Conservation (phyloP, 768 basidiomycete species). For the Pisolithus tinctorius region DNA sequence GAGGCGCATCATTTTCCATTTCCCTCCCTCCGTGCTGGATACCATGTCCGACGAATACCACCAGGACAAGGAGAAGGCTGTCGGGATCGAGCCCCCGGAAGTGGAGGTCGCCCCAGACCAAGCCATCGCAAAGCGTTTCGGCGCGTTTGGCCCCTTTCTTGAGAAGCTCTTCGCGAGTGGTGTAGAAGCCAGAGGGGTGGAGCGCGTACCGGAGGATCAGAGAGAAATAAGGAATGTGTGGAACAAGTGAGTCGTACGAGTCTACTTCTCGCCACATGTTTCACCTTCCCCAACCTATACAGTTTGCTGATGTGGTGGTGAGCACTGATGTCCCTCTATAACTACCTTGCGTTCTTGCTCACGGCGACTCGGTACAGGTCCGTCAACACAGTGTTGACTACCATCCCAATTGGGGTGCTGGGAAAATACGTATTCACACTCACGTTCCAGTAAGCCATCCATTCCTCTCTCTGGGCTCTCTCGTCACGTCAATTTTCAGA, state of each 20-base stretch:
- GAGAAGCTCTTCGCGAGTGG: conserved; percentile 39
- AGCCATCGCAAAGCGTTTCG: conserved; percentile 25
- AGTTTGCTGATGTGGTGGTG: conserved; percentile 44
- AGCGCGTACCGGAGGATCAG: conserved; percentile 46
- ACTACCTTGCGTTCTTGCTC: not conserved
- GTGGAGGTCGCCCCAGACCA: conserved; percentile 23
- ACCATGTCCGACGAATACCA: not conserved
- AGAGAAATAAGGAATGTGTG: conserved; percentile 37
- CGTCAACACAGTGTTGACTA: conserved; percentile 41
- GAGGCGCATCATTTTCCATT: not conserved
- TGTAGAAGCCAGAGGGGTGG: conserved; percentile 49
- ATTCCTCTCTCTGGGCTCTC: not conserved
- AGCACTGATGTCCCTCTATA: conserved; percentile 1
- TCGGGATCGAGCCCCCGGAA: not conserved
- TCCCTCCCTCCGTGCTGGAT: not conserved
- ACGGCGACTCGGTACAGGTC: conserved; percentile 26
- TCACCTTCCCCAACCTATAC: conserved; percentile 1
- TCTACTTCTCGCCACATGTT: not conserved
- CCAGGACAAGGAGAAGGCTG: conserved; percentile 18
- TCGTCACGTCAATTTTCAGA: conserved; percentile 13
- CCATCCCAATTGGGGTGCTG: conserved; percentile 45
- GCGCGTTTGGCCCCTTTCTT: conserved; percentile 25
- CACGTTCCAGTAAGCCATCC: conserved; percentile 33
- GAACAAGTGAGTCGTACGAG: conserved; percentile 32
- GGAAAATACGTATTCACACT: conserved; percentile 43